These are phyloP conservation scores for Pseudocercospora crystallina DNA, from an alignment of 2,329 filamentous ascomycete genomes.

Conservation along the genomic window DNA sequence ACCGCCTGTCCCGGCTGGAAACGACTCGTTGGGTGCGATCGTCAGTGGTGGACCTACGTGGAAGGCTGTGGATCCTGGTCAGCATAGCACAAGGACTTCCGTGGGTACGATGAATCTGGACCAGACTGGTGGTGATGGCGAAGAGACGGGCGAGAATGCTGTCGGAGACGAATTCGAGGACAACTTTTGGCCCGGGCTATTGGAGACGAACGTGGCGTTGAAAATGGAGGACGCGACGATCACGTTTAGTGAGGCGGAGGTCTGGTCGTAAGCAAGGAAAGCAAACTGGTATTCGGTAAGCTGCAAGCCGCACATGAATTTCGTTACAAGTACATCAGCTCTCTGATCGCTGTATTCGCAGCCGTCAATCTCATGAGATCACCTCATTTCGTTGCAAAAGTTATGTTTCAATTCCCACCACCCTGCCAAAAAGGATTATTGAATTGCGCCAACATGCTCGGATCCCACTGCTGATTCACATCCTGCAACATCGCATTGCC, in stretches of 20 bases:
- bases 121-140: slow-evolving; percentile 15
- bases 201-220: slow-evolving; percentile 7
- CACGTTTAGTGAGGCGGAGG: slow-evolving; percentile 6
- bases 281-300: too few relatives aligned
- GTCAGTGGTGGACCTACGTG: slow-evolving; percentile 7
- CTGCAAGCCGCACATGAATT: too few relatives aligned
- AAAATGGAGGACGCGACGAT: slow-evolving; percentile 14
- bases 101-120: slow-evolving; percentile 14
- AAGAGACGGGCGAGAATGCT: slow-evolving; percentile 14
- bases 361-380: too few relatives aligned
- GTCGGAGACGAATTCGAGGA: slow-evolving; percentile 15
- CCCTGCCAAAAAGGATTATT: too few relatives aligned
- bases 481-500: too few relatives aligned
- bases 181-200: slow-evolving; percentile 18
- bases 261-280: too few relatives aligned
- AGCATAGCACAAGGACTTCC: slow-evolving; percentile 9
- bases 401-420: too few relatives aligned
- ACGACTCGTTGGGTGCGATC: slow-evolving; percentile 13
- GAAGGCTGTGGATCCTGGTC: slow-evolving; percentile 14
- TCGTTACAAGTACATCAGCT: too few relatives aligned
- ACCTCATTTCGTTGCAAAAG: too few relatives aligned
- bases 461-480: too few relatives aligned
- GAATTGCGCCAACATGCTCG: too few relatives aligned
- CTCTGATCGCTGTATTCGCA: too few relatives aligned
- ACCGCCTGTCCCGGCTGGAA: slow-evolving; percentile 12